Conservation (phyloP, 345 rosid genomes). For the Linum usitatissimum region DNA sequence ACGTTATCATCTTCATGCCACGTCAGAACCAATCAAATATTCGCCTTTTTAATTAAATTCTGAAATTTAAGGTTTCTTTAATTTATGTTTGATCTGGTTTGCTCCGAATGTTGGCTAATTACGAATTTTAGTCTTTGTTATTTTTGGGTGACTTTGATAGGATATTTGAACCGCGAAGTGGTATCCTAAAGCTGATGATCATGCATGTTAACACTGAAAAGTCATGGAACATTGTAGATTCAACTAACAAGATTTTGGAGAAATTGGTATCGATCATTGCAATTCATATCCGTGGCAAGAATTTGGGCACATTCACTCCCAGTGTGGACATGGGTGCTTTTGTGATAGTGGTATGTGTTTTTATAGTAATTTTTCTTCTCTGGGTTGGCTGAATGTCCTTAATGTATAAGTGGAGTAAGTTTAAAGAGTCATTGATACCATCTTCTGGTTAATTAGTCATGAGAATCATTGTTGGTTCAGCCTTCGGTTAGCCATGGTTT, state of each 20-base stretch:
- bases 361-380: not conserved
- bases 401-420: too few relatives aligned
- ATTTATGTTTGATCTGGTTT: not conserved
- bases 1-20: too few relatives aligned
- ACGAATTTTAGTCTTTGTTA: not conserved
- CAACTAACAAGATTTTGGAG: conserved; percentile 79
- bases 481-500: too few relatives aligned
- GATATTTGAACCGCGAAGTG: conserved; percentile 96
- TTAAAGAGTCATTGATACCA: too few relatives aligned
- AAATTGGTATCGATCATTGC: conserved; percentile 86
- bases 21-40: too few relatives aligned
- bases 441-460: too few relatives aligned
- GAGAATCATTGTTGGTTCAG: too few relatives aligned
- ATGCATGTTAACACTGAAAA: conserved; percentile 72
- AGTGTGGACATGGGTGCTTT: conserved; percentile 98
- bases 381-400: not conserved
- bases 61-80: not conserved
- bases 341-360: conserved; percentile 77
- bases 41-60: not conserved
- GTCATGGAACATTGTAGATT: conserved; percentile 84
- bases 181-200: conserved; percentile 91
- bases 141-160: conserved; percentile 25
- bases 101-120: not conserved
- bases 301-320: conserved; percentile 80
- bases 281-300: conserved; percentile 81